Evolutionary conservation across 176 grass and related monocot genomes (phyloP).

Genomic region (Aegilops tauschii): DNA sequence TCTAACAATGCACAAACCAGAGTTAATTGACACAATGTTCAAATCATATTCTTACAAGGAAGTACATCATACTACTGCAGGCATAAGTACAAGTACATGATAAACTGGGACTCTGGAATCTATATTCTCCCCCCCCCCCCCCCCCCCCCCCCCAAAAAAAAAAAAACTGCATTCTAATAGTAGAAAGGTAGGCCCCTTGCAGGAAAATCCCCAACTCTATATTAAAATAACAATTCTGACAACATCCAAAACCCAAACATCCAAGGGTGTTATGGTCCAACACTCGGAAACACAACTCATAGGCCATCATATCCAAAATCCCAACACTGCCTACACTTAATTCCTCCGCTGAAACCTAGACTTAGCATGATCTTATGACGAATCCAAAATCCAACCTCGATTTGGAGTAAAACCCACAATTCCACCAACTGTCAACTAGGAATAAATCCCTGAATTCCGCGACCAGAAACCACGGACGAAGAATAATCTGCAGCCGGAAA

Average conservation of each 20-base stretch:
- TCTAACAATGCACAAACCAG: background rate
- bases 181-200: background rate
- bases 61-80: background rate
- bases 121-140: no score
- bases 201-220: background rate
- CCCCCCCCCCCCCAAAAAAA: no score
- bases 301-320: background rate
- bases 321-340: background rate
- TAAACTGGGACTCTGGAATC: background rate
- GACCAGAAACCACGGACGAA: background rate
- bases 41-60: background rate
- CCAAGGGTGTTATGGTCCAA: background rate
- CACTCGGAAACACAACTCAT: background rate
- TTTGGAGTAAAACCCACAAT: background rate
- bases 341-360: background rate
- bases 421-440: background rate
- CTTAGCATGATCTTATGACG: background rate
- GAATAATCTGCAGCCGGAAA: background rate
- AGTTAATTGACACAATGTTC: background rate
- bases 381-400: background rate
- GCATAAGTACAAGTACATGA: background rate
- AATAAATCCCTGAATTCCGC: background rate
- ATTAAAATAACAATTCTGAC: constrained; percentile 7
- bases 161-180: background rate
- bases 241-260: background rate